Evolutionary conservation across 352 stramenopile genomes (phyloP).

Genomic region (Globisporangium cederbergense): DNA sequence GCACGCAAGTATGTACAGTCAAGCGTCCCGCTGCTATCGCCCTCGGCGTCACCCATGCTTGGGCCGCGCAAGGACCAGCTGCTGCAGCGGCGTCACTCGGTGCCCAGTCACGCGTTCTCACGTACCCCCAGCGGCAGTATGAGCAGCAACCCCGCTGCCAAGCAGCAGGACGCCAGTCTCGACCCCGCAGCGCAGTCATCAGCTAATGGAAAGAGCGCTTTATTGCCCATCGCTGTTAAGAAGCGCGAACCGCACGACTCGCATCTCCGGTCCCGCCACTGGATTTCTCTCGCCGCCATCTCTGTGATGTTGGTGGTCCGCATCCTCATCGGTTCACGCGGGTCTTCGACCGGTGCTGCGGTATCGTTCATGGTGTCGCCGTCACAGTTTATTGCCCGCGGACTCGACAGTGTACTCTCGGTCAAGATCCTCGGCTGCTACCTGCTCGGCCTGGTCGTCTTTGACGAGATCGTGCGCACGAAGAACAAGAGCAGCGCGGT

Average conservation of each 20-base stretch:
- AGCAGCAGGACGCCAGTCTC: not conserved
- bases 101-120: slow-evolving; percentile 11
- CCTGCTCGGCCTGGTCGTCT: slow-evolving; percentile 44
- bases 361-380: slow-evolving; percentile 1
- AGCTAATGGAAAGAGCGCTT: not conserved
- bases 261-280: slow-evolving; percentile 53
- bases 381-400: slow-evolving; percentile 22
- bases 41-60: slow-evolving; percentile 26
- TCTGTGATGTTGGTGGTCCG: slow-evolving; percentile 32
- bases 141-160: not conserved
- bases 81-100: slow-evolving; percentile 17
- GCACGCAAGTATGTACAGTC: slow-evolving; percentile 54
- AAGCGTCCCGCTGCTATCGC: slow-evolving; percentile 26
- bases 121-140: not conserved
- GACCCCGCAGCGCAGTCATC: not conserved
- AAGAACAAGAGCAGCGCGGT: slow-evolving; percentile 15
- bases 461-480: slow-evolving; percentile 37
- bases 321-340: slow-evolving; percentile 21
- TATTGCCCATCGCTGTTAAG: not conserved
- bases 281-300: slow-evolving; percentile 33
- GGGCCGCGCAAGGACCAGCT: slow-evolving; percentile 17
- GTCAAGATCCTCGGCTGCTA: slow-evolving; percentile 50
- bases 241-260: slow-evolving; percentile 22
- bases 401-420: slow-evolving; percentile 46
- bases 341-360: not conserved